Evolutionary conservation across 345 rosid genomes (phyloP).

Genomic region (Dipteronia sinensis): DNA sequence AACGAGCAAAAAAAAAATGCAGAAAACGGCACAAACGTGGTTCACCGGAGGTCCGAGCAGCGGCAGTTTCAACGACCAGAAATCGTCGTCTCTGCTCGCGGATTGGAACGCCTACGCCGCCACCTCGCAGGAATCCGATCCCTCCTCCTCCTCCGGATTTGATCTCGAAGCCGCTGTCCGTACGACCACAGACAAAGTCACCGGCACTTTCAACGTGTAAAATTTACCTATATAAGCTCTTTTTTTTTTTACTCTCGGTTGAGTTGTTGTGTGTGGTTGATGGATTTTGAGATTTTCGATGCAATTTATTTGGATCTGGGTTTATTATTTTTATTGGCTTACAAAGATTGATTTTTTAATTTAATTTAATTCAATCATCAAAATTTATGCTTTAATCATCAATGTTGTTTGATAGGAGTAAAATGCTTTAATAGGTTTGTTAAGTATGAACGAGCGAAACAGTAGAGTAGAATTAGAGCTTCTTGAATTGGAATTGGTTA

Average conservation of each 20-base stretch:
- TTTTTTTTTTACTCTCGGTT: not conserved
- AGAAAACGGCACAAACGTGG: constrained; percentile 53
- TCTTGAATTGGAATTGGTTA: not conserved
- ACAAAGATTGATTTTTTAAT: not conserved
- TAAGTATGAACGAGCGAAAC: too few species aligned
- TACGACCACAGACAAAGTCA: constrained; percentile 34
- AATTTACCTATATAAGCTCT: not conserved
- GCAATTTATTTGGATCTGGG: not conserved
- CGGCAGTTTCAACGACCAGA: constrained; percentile 21
- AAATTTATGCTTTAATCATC: not conserved
- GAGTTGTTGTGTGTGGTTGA: not conserved
- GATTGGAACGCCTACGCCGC: constrained; percentile 59
- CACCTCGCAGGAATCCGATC: constrained; percentile 36
- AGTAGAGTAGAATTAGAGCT: too few species aligned
- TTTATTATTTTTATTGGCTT: not conserved
- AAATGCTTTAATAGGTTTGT: too few species aligned
- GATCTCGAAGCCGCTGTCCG: constrained; percentile 59
- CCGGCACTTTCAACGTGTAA: constrained; percentile 38
- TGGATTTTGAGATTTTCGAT: not conserved
- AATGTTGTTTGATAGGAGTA: not conserved
- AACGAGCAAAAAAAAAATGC: constrained; percentile 25
- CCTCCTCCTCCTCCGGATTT: constrained; percentile 26
- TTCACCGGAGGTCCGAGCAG: constrained; percentile 45
- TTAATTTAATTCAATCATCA: not conserved
- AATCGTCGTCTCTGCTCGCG: constrained; percentile 41